Evolutionary conservation across 305 asterid genomes (phyloP).

Genomic region (Fraxinus sp.): DNA sequence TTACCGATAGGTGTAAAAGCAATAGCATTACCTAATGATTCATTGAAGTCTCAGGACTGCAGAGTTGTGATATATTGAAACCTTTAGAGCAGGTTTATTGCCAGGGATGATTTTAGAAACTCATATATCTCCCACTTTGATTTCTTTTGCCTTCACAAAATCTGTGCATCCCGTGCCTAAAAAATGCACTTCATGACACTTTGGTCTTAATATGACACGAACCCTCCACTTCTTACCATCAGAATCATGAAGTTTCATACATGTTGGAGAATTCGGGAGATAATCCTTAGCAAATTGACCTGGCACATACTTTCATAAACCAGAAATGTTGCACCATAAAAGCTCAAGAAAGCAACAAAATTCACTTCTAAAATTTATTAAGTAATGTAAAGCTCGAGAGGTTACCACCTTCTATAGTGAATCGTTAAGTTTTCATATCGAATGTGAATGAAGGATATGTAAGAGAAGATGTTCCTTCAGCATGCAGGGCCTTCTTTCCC

Average conservation of each 20-base stretch:
- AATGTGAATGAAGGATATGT: constrained; percentile 17
- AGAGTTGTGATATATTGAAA: background rate
- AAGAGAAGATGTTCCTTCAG: constrained; percentile 4
- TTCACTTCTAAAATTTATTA: background rate
- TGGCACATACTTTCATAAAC: background rate
- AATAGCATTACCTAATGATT: background rate
- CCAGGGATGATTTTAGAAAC: background rate
- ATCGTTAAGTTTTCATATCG: background rate
- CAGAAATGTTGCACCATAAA: background rate
- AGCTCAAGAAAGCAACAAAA: background rate
- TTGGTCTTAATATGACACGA: background rate
- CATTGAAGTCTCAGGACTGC: background rate
- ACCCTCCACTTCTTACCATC: constrained; percentile 16
- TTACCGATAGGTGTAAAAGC: background rate
- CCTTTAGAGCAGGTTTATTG: background rate
- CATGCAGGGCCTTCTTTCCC: background rate
- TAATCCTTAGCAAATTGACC: background rate
- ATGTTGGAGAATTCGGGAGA: background rate
- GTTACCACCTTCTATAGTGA: constrained; percentile 16
- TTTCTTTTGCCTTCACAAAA: background rate
- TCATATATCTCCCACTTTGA: background rate
- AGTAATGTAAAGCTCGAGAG: background rate
- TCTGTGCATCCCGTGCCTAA: background rate
- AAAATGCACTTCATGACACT: background rate
- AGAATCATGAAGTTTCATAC: constrained; percentile 20